phyloP scores from a whole-genome alignment of 2,329 filamentous ascomycete species.

The Claviceps sorghi region DNA sequence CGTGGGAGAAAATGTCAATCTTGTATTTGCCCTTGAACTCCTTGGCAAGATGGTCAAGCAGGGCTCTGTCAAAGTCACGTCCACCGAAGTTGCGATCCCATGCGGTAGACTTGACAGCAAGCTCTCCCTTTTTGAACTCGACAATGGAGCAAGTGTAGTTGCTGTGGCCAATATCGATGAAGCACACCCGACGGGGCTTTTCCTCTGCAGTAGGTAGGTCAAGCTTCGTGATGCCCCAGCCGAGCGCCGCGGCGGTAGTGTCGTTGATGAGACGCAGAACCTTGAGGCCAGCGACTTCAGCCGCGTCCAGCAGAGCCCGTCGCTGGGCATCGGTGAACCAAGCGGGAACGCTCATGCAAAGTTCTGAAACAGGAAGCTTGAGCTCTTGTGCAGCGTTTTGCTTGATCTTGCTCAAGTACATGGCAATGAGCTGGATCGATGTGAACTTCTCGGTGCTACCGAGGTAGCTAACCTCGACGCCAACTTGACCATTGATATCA shows the following conservation, averaged over 20 bases:
- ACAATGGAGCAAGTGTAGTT: slow-evolving; percentile 91
- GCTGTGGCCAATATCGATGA: slow-evolving; percentile 91
- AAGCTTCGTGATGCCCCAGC: slow-evolving; percentile 95
- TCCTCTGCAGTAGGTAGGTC: slow-evolving; percentile 81
- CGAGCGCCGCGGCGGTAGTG: slow-evolving; percentile 87
- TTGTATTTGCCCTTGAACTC: slow-evolving; percentile 98
- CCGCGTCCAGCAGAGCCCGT: slow-evolving; percentile 74
- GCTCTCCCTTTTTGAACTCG: slow-evolving; percentile 93
- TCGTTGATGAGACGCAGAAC: slow-evolving; percentile 92
- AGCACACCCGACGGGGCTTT: slow-evolving; percentile 78
- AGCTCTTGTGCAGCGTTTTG: slow-evolving; percentile 75
- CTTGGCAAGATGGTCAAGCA: slow-evolving; percentile 86
- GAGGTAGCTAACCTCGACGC: slow-evolving; percentile 82
- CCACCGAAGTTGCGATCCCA: slow-evolving; percentile 96
- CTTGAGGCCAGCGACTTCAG: slow-evolving; percentile 88
- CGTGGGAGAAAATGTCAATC: slow-evolving; percentile 83
- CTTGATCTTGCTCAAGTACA: slow-evolving; percentile 93
- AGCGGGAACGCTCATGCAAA: slow-evolving; percentile 85
- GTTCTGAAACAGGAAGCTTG: slow-evolving; percentile 78
- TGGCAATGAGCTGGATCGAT: slow-evolving; percentile 83
- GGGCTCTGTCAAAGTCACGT: slow-evolving; percentile 87
- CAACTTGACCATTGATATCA: slow-evolving; percentile 86
- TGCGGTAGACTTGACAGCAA: slow-evolving; percentile 81
- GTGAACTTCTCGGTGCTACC: slow-evolving; percentile 93
- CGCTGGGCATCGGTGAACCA: slow-evolving; percentile 97